Percentiles rank a stretch among this genome's conserved stretches.
phyloP scores from a whole-genome alignment of 2,329 filamentous ascomycete species.

The Aurifilum marmelostoma region DNA sequence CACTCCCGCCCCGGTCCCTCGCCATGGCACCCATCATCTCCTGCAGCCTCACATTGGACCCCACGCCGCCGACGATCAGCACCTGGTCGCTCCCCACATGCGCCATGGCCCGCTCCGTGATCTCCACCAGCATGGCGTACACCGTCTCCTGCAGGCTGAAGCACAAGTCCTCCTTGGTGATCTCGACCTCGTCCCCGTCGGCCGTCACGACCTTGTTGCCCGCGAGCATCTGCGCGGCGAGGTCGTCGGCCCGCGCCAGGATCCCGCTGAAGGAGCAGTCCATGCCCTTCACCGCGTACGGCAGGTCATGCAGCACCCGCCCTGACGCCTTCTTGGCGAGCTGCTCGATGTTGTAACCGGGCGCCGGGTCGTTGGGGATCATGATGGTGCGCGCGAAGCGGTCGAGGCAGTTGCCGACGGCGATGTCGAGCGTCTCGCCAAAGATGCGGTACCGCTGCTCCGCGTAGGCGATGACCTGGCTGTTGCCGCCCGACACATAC shows the following conservation, averaged over 20 bases:
- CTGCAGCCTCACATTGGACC: slow-evolving; percentile 91
- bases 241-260: slow-evolving; percentile 76
- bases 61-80: slow-evolving; percentile 92
- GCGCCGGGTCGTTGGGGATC: slow-evolving; percentile 94
- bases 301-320: slow-evolving; percentile 77
- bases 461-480: slow-evolving; percentile 53
- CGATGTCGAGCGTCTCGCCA: slow-evolving; percentile 95
- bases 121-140: slow-evolving; percentile 96
- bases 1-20: slow-evolving; percentile 80
- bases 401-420: slow-evolving; percentile 96
- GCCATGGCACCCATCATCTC: slow-evolving; percentile 99
- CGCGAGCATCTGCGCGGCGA: slow-evolving; percentile 69
- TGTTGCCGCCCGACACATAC: slow-evolving; percentile 78
- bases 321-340: slow-evolving; percentile 71
- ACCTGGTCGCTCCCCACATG: slow-evolving; percentile 92
- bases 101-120: slow-evolving; percentile 97
- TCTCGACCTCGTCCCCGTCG: slow-evolving; percentile 49
- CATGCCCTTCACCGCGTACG: slow-evolving; percentile 98
- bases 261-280: slow-evolving; percentile 97
- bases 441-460: slow-evolving; percentile 96
- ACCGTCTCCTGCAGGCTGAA: slow-evolving; percentile 96
- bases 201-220: slow-evolving; percentile 46
- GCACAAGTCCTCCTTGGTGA: slow-evolving; percentile 85
- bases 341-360: slow-evolving; percentile 97
- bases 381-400: slow-evolving; percentile 88